Evolutionary conservation across 2,329 filamentous ascomycete species (phyloP), one percentile per base, ranked within the genome.

Genomic region (Aspergillus chevalieri): DNA sequence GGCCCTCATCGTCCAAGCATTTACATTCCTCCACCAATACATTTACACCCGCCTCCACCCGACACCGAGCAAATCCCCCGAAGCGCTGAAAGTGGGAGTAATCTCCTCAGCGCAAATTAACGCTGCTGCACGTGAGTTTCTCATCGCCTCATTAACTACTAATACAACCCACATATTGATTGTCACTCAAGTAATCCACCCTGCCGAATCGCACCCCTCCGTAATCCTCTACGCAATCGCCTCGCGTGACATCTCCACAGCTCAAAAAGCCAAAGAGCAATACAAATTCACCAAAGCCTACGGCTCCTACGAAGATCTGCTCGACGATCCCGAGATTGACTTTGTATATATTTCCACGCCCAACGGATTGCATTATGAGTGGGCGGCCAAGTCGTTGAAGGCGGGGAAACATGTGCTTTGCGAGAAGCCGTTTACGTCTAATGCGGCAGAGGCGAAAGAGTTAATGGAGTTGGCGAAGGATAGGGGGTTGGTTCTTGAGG

Each of bases 141-240:
- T 7, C 1, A 30, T 12, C 42, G 38, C 4, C 26, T 10, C 19
- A 39, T 30, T 22, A 19, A 44, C 7, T 24, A 15, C 12, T 15
- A 8, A 41, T 9, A 2, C 6, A 38, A 21, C 12, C 5, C n/a
- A 43, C 4, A 36, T 24, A 15, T 5, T 26, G 24, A 34, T 9
- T 12, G 6, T 21, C 17, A 4, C 7, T 10, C 22, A 44, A 57
- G 55, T 64, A 26, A 57, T 82, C 36, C 59, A 57, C 9, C 78
- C 79, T 0, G 77, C 78, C 14, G 73, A 69, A 53, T 72, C 69
- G 3, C 80, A 83, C 57, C 70, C 79, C 0, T 76, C 79, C 39
- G 75, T 82, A 6, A 65, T 80, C 9, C 54, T 83, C 10, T 69
- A 76, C 21, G 76, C 71, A 5, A 72, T 83, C 7, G 79, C 80